Evolutionary conservation across 108 stramenopile genomes (phyloP), one percentile per base, ranked within the genome.

Genomic region (Pseudonitzschia multiseries): DNA sequence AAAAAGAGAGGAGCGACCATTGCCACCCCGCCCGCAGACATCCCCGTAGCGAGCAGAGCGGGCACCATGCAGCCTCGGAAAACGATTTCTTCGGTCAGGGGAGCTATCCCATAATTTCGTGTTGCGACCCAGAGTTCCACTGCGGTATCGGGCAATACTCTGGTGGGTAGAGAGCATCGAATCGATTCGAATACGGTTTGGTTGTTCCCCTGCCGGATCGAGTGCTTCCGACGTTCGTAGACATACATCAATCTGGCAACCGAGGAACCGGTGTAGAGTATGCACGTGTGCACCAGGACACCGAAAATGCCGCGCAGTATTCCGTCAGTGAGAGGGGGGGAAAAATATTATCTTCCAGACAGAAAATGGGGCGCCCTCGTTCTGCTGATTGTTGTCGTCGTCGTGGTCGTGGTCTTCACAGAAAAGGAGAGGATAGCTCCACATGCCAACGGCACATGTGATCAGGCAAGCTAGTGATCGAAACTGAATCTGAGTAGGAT

Each of bases 1-100:
- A 95, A 95, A 69, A 92, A 95, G 28, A 91, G 61, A 43, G 94
- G 94, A 26, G 87, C 85, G 10, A 87, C 77, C 72, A 80, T 79
- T 2, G 70, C 12, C 27, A 73, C 74, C 22, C 14, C 33, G 18
- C 40, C 15, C 21, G 59, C 8, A 12, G 69, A 68, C 66, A 81
- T 64, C 59, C 53, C 77, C 50, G 68, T 62, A 21, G 29, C 71
- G 46, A 91, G 50, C 17, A 95, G 57, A 26, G 81, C 78, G 5
- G 86, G 83, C 6, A 92, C 70, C 53, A 92, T 71, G 53, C 87
- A 92, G 43, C 84, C 86, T 18, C 94, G 89, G 70, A 95, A 95
- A n/a, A 89, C 77, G 54, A 88, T 46, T 79, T 95, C 94, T 78
- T 95, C 94, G 1, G 85, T 76, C 40, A 88, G 62, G 21, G 94